Evolutionary conservation across 495 filamentous ascomycete species (phyloP).

Genomic region (Penicillium arizonense): DNA sequence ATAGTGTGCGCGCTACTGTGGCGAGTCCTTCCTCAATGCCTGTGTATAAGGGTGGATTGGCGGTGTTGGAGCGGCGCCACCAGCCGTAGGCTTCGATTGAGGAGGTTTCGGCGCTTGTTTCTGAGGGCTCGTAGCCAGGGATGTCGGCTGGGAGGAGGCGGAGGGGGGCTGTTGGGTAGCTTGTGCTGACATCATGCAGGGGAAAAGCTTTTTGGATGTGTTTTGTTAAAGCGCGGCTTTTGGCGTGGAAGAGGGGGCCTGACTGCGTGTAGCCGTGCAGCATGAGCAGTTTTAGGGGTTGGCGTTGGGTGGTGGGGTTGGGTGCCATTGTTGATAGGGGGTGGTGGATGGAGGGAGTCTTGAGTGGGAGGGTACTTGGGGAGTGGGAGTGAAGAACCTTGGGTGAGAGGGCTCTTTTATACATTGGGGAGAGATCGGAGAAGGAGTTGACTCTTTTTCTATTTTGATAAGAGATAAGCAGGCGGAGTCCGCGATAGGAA

Average conservation of each 20-base stretch:
- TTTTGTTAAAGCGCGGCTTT: slow-evolving; percentile 85
- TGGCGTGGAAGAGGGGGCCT: slow-evolving; percentile 79
- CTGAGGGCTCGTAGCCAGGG: slow-evolving; percentile 56
- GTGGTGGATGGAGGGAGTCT: too few species aligned
- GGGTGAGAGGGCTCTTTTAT: background rate
- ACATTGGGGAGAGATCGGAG: background rate
- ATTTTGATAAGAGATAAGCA: background rate
- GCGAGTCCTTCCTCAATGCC: slow-evolving; percentile 64
- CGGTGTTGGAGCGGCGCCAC: slow-evolving; percentile 64
- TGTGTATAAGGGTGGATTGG: slow-evolving; percentile 55
- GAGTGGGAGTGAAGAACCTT: background rate
- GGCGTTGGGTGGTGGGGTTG: slow-evolving; percentile 16
- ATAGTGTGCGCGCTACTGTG: slow-evolving; percentile 56
- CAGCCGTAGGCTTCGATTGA: slow-evolving; percentile 73
- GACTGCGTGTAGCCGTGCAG: slow-evolving; percentile 85
- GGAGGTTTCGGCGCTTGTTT: slow-evolving; percentile 33
- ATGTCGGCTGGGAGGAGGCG: slow-evolving; percentile 66
- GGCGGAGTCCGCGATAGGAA: background rate
- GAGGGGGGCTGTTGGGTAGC: slow-evolving; percentile 53
- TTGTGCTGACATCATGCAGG: slow-evolving; percentile 48
- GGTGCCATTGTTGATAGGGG: slow-evolving; percentile 18
- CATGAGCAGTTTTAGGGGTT: slow-evolving; percentile 56
- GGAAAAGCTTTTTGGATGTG: slow-evolving; percentile 71
- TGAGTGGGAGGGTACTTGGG: background rate
- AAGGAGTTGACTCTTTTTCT: background rate